These are phyloP conservation scores for Lichenothelia convexa DNA, from an alignment of 495 filamentous ascomycete genomes.

Conservation along the genomic window DNA sequence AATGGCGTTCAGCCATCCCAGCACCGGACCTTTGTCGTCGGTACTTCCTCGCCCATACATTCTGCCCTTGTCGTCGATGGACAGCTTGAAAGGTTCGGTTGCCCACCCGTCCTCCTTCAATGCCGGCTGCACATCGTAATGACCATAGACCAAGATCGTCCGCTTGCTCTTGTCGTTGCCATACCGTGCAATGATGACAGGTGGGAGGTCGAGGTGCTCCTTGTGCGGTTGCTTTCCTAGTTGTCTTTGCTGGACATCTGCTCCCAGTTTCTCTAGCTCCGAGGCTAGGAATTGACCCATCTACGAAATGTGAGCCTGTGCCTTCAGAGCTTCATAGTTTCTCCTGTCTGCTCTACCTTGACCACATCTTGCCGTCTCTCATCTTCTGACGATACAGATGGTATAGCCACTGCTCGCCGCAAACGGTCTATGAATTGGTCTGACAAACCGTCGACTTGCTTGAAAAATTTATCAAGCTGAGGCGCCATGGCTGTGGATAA, in stretches of 20 bases:
- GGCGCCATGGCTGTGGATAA: conserved; percentile 21
- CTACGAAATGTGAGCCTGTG: conserved; percentile 18
- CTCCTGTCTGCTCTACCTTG: conserved; percentile 25
- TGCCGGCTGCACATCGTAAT: conserved; percentile 98
- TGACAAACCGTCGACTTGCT: conserved; percentile 55
- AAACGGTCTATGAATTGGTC: conserved; percentile 82
- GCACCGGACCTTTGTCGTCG: conserved; percentile 94
- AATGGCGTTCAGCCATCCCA: conserved; percentile 96
- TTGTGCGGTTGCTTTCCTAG: conserved; percentile 82
- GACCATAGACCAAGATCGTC: conserved; percentile 90
- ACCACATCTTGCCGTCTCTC: conserved; percentile 76
- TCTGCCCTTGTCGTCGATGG: conserved; percentile 69
- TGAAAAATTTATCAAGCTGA: conserved; percentile 22
- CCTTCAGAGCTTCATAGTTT: background rate
- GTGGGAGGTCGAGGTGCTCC: conserved; percentile 78
- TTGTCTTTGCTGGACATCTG: conserved; percentile 61
- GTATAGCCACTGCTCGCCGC: conserved; percentile 82
- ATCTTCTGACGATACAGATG: conserved; percentile 83
- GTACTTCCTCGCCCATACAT: conserved; percentile 95
- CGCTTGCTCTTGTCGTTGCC: conserved; percentile 79
- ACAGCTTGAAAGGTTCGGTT: conserved; percentile 83
- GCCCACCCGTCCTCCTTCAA: conserved; percentile 88
- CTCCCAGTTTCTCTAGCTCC: conserved; percentile 68
- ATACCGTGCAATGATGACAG: conserved; percentile 80
- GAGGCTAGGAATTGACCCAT: conserved; percentile 85